Evolutionary conservation across 2,329 filamentous ascomycete species (phyloP).

Genomic region (Aschersonia sp.): DNA sequence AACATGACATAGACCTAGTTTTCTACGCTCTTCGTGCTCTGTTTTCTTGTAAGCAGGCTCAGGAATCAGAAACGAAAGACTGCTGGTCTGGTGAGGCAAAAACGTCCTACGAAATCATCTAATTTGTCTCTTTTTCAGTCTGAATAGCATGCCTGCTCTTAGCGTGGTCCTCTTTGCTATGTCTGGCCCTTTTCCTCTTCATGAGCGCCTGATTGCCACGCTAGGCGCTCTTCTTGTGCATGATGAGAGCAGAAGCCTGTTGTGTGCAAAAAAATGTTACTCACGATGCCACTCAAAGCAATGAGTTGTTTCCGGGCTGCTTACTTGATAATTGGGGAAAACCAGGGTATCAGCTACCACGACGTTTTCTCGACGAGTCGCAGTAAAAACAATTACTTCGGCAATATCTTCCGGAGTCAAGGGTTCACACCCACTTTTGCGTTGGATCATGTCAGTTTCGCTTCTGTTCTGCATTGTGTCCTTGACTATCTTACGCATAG

Average conservation of each 20-base stretch:
- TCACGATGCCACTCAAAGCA: not conserved
- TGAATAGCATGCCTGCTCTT: too few species aligned
- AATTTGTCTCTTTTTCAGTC: too few species aligned
- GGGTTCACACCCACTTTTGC: constrained; percentile 54
- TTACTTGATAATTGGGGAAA: constrained; percentile 79
- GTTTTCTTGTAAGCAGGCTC: too few species aligned
- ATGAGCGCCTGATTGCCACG: too few species aligned
- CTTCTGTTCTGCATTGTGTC: not conserved
- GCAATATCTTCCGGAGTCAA: constrained; percentile 84
- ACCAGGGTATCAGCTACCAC: constrained; percentile 78
- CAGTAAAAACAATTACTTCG: constrained; percentile 77
- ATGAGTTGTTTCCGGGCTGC: not conserved
- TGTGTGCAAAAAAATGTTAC: not conserved
- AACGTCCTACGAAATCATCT: too few species aligned
- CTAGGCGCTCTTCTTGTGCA: constrained; percentile 13
- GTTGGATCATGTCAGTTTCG: not conserved
- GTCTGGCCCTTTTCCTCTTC: too few species aligned
- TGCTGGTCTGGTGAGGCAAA: too few species aligned
- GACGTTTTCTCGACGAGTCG: constrained; percentile 75
- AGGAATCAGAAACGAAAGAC: too few species aligned
- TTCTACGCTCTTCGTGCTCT: not conserved
- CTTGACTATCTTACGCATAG: constrained; percentile 49
- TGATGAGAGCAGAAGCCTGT: constrained; percentile 17
- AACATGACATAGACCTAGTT: constrained; percentile 13
- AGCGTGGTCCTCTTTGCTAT: too few species aligned